Conservation (phyloP, 805 yeast genomes). For the Ogataea saltuana region DNA sequence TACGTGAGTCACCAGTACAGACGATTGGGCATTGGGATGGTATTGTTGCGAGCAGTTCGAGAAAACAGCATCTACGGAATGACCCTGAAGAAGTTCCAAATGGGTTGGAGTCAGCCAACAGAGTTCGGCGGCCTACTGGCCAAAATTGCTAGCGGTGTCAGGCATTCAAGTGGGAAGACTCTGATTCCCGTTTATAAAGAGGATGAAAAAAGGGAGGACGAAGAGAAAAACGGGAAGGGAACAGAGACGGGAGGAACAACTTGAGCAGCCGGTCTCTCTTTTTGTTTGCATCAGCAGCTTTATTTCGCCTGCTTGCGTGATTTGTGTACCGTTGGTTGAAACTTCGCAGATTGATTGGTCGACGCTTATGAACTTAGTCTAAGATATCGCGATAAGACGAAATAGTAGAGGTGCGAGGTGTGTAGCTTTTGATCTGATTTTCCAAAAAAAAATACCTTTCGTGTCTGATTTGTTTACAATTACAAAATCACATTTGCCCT, state of each 20-base stretch:
- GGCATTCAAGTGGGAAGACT: slow-evolving; percentile 51
- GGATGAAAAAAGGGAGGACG: slow-evolving; percentile 1
- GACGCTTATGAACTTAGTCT: no score
- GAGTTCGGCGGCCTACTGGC: slow-evolving; percentile 64
- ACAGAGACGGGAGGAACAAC: not conserved
- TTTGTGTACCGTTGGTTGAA: no score
- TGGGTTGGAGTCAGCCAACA: slow-evolving; percentile 77
- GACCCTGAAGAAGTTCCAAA: slow-evolving; percentile 39
- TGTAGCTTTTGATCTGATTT: not conserved
- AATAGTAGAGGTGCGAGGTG: slow-evolving; percentile 1
- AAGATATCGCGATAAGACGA: not conserved
- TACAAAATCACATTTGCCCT: slow-evolving; percentile 3
- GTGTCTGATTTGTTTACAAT: slow-evolving; percentile 8
- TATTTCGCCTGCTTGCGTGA: no score
- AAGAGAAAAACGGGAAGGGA: not conserved
- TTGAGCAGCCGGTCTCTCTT: not conserved
- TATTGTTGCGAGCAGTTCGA: slow-evolving; percentile 46
- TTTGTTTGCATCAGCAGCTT: no score
- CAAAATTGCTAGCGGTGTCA: slow-evolving; percentile 51
- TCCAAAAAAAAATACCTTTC: not conserved
- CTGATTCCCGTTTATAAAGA: slow-evolving; percentile 52
- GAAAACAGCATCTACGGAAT: slow-evolving; percentile 51
- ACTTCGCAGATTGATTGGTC: no score
- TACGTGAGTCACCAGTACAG: slow-evolving; percentile 49
- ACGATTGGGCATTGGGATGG: slow-evolving; percentile 49